Conservation (phyloP, 768 basidiomycete genomes). For the Boletus rubescentipes region DNA sequence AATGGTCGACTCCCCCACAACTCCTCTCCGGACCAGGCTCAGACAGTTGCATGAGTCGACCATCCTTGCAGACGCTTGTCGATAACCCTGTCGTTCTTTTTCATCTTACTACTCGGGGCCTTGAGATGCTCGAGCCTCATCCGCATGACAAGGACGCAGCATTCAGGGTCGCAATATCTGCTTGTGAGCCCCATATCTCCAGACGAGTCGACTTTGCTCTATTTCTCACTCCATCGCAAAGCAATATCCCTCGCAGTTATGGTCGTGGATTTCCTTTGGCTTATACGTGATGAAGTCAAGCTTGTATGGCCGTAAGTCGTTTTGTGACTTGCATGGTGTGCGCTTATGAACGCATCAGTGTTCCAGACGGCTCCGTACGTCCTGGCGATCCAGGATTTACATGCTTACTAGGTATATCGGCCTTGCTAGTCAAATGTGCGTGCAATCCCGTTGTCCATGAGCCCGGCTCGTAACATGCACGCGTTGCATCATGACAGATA, state of each 20-base stretch:
- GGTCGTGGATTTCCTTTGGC: constrained; percentile 14
- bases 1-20: not conserved
- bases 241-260: constrained; percentile 13
- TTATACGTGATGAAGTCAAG: constrained; percentile 15
- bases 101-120: not conserved
- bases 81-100: not conserved
- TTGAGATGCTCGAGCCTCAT: not conserved
- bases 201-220: not conserved
- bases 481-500: constrained; percentile 7
- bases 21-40: no score
- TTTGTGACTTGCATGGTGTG: not conserved
- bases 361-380: constrained; percentile 7
- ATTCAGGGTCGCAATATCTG: constrained; percentile 9
- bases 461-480: not conserved
- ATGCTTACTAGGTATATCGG: constrained; percentile 16
- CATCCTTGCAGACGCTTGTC: no score
- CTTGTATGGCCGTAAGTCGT: constrained; percentile 24
- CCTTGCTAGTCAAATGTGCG: constrained; percentile 21
- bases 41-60: no score
- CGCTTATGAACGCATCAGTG: not conserved
- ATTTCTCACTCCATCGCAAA: not conserved
- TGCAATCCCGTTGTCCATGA: not conserved
- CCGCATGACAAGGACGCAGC: not conserved
- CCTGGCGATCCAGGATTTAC: constrained; percentile 10
- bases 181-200: constrained; percentile 10